phyloP scores from a whole-genome alignment of 129 eudicot species.

The Logfia minima region DNA sequence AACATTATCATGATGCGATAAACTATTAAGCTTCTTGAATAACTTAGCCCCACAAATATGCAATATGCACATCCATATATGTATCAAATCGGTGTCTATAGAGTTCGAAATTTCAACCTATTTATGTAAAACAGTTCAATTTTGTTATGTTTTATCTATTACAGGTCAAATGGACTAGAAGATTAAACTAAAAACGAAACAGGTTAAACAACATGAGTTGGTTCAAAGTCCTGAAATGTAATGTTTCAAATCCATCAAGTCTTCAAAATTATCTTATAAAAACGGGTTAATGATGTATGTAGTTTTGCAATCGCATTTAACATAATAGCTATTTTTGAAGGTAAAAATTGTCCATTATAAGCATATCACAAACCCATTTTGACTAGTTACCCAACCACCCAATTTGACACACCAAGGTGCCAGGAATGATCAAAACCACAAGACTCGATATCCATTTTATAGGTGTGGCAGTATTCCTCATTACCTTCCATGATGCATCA shows the following conservation, averaged over 20 bases:
- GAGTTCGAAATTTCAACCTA: neutral
- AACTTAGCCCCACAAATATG: neutral
- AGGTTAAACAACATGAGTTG: neutral
- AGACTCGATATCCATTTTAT: neutral
- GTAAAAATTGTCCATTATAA: neutral
- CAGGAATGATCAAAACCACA: neutral
- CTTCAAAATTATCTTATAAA: neutral
- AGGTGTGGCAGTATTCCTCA: neutral
- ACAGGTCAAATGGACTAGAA: too few relatives aligned
- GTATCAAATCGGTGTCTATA: neutral
- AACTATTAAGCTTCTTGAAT: neutral
- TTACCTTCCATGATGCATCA: constrained; percentile 94
- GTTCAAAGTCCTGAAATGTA: neutral
- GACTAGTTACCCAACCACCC: neutral
- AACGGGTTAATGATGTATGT: neutral
- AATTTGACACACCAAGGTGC: neutral
- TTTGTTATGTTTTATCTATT: neutral
- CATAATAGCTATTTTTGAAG: neutral
- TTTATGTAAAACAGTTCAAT: neutral
- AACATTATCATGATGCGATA: neutral
- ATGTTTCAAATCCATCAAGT: neutral
- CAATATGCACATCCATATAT: neutral
- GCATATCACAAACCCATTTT: neutral
- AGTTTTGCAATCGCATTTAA: neutral
- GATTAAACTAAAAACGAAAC: too few relatives aligned